These are phyloP conservation scores for Venturiaceae sp. DNA, from an alignment of 2,329 filamentous ascomycete species.

Conservation along the genomic window DNA sequence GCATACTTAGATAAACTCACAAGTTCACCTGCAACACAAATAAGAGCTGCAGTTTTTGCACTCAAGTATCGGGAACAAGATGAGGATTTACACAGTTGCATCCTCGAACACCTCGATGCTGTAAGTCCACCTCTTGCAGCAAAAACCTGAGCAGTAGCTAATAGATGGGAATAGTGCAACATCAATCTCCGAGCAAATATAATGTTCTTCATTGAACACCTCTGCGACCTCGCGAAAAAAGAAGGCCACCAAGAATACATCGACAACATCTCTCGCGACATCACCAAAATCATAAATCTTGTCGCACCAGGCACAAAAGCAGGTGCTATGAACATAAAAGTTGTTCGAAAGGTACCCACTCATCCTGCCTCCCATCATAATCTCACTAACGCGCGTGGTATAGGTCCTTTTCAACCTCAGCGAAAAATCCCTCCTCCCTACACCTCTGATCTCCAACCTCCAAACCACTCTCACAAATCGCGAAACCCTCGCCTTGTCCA, in stretches of 20 bases:
- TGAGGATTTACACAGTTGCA: slow-evolving; percentile 95
- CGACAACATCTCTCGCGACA: slow-evolving; percentile 90
- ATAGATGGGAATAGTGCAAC: slow-evolving; percentile 58
- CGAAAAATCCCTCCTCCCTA: background rate
- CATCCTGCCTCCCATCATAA: background rate
- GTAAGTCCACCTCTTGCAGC: slow-evolving; percentile 34
- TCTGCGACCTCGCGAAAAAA: slow-evolving; percentile 75
- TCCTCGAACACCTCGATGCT: slow-evolving; percentile 86
- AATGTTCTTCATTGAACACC: slow-evolving; percentile 97
- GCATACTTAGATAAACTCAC: slow-evolving; percentile 77
- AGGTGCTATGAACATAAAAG: slow-evolving; percentile 87
- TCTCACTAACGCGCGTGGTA: background rate
- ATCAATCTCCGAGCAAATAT: slow-evolving; percentile 98
- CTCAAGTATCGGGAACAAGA: slow-evolving; percentile 90
- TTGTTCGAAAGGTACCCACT: slow-evolving; percentile 64
- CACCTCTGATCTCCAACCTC: background rate
- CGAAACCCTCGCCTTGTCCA: slow-evolving; percentile 8
- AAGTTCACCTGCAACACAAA: slow-evolving; percentile 77
- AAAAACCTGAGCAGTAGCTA: background rate
- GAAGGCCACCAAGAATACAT: slow-evolving; percentile 74
- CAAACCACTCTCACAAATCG: background rate
- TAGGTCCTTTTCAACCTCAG: slow-evolving; percentile 6
- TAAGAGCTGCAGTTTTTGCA: slow-evolving; percentile 91
- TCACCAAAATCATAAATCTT: slow-evolving; percentile 81
- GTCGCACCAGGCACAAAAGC: slow-evolving; percentile 81